Percentiles rank a stretch among this genome's conserved stretches.
phyloP scores from a whole-genome alignment of 495 filamentous ascomycete genomes.

The Podospora didyma region DNA sequence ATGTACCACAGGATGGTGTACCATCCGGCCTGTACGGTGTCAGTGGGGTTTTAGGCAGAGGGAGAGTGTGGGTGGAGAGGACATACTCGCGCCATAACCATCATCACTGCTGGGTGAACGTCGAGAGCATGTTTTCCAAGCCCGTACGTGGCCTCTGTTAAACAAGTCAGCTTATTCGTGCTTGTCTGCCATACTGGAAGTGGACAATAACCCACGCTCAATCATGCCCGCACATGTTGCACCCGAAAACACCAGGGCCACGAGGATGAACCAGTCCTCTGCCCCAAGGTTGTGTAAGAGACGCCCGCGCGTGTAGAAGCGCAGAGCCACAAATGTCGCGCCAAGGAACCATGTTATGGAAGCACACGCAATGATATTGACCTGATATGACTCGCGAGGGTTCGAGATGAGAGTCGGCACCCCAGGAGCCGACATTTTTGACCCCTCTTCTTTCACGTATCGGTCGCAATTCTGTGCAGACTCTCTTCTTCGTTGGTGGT shows the following conservation, averaged over 20 bases:
- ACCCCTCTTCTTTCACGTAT: too few species aligned
- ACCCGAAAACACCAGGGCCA: slow-evolving; percentile 17
- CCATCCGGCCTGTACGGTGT: slow-evolving; percentile 18
- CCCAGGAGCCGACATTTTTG: not conserved
- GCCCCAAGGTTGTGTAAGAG: slow-evolving; percentile 16
- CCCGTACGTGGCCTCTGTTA: slow-evolving; percentile 17
- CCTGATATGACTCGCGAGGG: slow-evolving; percentile 16
- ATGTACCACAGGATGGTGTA: slow-evolving; percentile 26
- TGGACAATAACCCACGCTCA: slow-evolving; percentile 14
- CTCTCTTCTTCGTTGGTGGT: not conserved
- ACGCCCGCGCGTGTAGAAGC: slow-evolving; percentile 21
- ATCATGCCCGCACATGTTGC: slow-evolving; percentile 17
- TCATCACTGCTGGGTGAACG: slow-evolving; percentile 7
- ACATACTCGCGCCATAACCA: slow-evolving; percentile 15
- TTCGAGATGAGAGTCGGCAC: slow-evolving; percentile 8
- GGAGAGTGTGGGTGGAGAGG: not conserved
- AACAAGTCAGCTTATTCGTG: not conserved
- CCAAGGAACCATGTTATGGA: slow-evolving; percentile 17
- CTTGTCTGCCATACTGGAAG: not conserved
- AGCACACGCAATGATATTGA: slow-evolving; percentile 22
- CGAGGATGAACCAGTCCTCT: slow-evolving; percentile 27
- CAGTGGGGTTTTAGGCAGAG: not conserved
- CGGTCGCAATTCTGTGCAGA: not conserved
- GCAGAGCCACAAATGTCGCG: slow-evolving; percentile 17
- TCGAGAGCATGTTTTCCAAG: slow-evolving; percentile 20